Base-by-base conservation (phyloP, 2,329 filamentous ascomycete genomes). In the Parasarocladium wereldwijsianum region DNA sequence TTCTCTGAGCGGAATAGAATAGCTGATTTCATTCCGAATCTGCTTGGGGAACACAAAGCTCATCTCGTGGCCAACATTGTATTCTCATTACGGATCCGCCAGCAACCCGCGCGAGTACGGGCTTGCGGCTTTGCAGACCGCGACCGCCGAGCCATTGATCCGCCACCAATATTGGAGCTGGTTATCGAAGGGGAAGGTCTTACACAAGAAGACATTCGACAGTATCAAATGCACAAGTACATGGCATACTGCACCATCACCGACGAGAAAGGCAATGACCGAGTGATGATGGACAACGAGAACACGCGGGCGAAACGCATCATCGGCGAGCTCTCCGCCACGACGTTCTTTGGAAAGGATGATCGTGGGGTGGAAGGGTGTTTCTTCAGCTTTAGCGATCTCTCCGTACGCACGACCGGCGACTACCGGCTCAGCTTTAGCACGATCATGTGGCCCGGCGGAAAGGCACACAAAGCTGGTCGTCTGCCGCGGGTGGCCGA, bases 381-480 rank as follows among this genome's bases (percentile, higher is more conserved):
- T 44, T 90, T 87, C 59, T 90, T 87, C 51, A 83, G 79, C 47
- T 90, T 90, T 46, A 77, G 80, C 0, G 82, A 90, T 46, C 61
- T 90, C 13, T 85, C 78, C 4, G 84, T 80, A 46, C 70, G 82
- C 19, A 85, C 77, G 0, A 74, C 81, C 1, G 82, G 82, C 13
- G 60, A 61, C n/a, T 90, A 81, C 50, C 65, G 78, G 12, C 64
- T 90, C 32, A 72, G 70, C 26, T 87, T 90, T 49, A 70, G 70
- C 21, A 21, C 24, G 10, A 23, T 21, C 7, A 15, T 18, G 8
- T 60, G 87, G 14, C 70, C 85, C 44, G 68, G 79, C 36, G 66
- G 87, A 24, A 73, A 85, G 39, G 73, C 75, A 2, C 54, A 53
- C 20, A 55, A 57, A 10, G 64, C 64, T 3, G 72, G 70, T 17